Base-by-base conservation (phyloP, 2,329 filamentous ascomycete species). In the Colletotrichum sojae region DNA sequence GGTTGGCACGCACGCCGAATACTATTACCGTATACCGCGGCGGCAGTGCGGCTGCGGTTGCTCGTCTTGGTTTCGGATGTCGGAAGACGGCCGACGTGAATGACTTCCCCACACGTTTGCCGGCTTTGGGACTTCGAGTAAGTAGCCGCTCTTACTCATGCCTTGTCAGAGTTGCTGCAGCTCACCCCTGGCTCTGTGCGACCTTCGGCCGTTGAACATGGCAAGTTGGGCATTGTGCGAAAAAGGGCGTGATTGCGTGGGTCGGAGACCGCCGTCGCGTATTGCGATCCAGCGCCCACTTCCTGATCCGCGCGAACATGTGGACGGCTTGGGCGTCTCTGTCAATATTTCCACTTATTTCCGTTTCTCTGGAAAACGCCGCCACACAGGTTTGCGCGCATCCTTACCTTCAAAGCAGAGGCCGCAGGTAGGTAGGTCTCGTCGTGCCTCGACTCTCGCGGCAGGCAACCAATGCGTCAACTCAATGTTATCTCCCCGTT, bases 1-100 rank as follows among this genome's bases (percentile, higher is more conserved):
- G 18, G 51, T 62, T 66, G 63, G 63, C 63, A 20, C 22, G 22
- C 22, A 66, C 25, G 56, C 63, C 27, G 4, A 1, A 31, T 66
- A 54, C 16, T 61, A 45, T 15, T n/a, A 20, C 6, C 22, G 22
- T 22, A 22, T 20, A 25, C 18, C 16, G 54, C 46, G 13, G 60
- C 36, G 6, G 43, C 15, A 4, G 2, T 8, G 45, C 16, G 31
- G 36, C 13, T 13, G 49, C 25, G 22, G 9, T 15, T 8, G 22
- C 18, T 5, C 20, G 15, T 8, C 8, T n/a, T 8, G 13, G 40
- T 18, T 20, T 25, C 25, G 39, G 56, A 39, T 16, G 1, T 39
- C 62, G 54, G 62, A 52, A 31, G 46, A 51, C 45, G 54, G 2
- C 54, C 39, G 62, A 53, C n/a, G 43, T n/a, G n/a, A n/a, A n/a